These are phyloP conservation scores for Trapa bicornis DNA, from an alignment of 345 rosid species.

Conservation along the genomic window DNA sequence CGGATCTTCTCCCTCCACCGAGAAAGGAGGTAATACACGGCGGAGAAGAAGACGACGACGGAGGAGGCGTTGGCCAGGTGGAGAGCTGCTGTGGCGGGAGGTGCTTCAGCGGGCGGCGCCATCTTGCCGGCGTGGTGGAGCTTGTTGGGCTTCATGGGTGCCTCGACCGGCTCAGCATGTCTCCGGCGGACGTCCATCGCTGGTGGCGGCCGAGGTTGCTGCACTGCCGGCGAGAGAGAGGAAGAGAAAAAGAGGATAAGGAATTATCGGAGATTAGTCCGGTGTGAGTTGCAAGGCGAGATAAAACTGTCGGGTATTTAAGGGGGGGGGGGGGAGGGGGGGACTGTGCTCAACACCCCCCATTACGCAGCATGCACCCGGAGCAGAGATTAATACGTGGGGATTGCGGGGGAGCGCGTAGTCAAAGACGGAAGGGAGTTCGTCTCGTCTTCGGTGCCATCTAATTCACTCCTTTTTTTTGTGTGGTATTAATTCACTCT, in stretches of 20 bases:
- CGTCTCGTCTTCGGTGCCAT: not conserved
- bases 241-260: too few species aligned
- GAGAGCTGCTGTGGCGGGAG: constrained; percentile 9
- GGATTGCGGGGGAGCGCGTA: not conserved
- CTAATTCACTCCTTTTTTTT: not conserved
- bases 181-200: constrained; percentile 11
- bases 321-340: too few species aligned
- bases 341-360: too few species aligned
- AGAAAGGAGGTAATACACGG: constrained; percentile 22
- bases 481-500: too few species aligned
- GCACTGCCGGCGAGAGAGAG: not conserved
- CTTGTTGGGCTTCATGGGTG: not conserved
- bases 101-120: not conserved
- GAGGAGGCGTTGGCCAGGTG: constrained; percentile 20
- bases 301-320: not conserved
- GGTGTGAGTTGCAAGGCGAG: too few species aligned
- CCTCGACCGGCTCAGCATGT: not conserved
- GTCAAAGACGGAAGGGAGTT: not conserved
- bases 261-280: too few species aligned
- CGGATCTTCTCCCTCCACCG: constrained; percentile 36
- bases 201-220: not conserved
- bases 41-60: constrained; percentile 25
- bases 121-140: not conserved
- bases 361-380: not conserved
- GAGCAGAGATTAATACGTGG: not conserved